Base-by-base conservation (phyloP, 495 filamentous ascomycete genomes). In the Xylaria cubensis region DNA sequence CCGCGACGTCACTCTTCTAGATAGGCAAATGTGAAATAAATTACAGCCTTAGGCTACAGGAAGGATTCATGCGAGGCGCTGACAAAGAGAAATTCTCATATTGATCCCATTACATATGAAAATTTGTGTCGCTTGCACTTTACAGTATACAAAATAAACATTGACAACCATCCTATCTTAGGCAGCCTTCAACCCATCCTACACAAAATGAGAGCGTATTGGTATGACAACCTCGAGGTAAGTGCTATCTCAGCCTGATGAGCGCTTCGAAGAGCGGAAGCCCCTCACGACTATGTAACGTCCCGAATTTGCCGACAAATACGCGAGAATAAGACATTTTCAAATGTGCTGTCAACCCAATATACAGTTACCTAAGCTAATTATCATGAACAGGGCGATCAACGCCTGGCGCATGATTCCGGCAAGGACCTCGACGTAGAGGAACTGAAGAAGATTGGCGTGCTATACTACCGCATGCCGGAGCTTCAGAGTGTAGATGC, bases 331-430 rank as follows among this genome's bases (percentile, higher is more conserved):
- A 36, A 41, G 7, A 7, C 32, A 3, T 36, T 29, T 44, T 70
- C 53, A 36, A n/a, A 21, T 13, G 21, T n/a, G 26, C 24, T 66
- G 39, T 24, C 29, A 15, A 13, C 50, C 36, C 12, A 1, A 24
- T 44, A 21, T 39, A 17, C 61, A 26, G 17, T 46, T 34, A 42
- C 26, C 13, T 32, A 46, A 24, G 50, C 41, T 41, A 34, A 64
- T 65, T 24, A 42, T 24, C 4, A 24, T 55, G 41, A 69, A 51
- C 74, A 97, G 93, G 93, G 92, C 83, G 97, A 98, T 86, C 97
- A 97, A 82, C 93, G 97, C 74, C 88, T 91, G 63, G 88, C 92
- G 73, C 96, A 99, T 82, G 90, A 97, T 84, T 95, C 94, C 29
- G 92, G 92, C 78, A 88, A 88, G 71, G 77, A 83, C 19, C 86